A percentile compares a stretch with the other conserved stretches of the same genome.
Evolutionary conservation across 2,329 filamentous ascomycete species (phyloP).

Genomic region (Colletotrichum cereale): DNA sequence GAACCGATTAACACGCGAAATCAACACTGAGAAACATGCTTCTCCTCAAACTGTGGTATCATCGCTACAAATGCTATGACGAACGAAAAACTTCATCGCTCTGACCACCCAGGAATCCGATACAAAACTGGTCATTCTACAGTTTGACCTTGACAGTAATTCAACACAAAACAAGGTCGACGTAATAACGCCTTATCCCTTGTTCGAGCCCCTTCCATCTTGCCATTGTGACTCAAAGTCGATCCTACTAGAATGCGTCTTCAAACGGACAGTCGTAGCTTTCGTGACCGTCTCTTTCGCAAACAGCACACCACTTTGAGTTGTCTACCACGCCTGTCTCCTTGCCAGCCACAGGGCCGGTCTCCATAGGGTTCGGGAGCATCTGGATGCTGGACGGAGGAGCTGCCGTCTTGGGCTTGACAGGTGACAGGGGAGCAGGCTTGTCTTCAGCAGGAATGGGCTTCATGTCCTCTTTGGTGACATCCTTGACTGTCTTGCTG

Average conservation of each 20-base stretch:
- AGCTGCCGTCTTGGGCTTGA: slow-evolving; percentile 59
- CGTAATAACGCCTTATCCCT: background rate
- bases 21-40: slow-evolving; percentile 8
- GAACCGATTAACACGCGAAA: slow-evolving; percentile 9
- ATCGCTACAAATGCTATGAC: slow-evolving; percentile 41
- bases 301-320: slow-evolving; percentile 96
- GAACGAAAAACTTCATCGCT: slow-evolving; percentile 38
- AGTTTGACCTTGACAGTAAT: slow-evolving; percentile 1
- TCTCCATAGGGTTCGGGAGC: slow-evolving; percentile 73
- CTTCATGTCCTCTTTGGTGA: slow-evolving; percentile 54
- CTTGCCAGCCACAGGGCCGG: slow-evolving; percentile 80
- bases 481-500: slow-evolving; percentile 51
- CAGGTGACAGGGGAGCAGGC: slow-evolving; percentile 68
- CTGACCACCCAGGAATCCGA: slow-evolving; percentile 19
- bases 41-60: slow-evolving; percentile 39
- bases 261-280: slow-evolving; percentile 96
- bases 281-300: slow-evolving; percentile 95
- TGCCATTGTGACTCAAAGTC: slow-evolving; percentile 15
- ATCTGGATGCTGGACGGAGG: slow-evolving; percentile 59
- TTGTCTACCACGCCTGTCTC: slow-evolving; percentile 82
- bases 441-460: slow-evolving; percentile 57
- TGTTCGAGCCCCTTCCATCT: slow-evolving; percentile 3
- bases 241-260: slow-evolving; percentile 72
- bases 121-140: slow-evolving; percentile 15
- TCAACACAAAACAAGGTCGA: background rate